Base-by-base conservation (phyloP, 192 early-diverging fungal genomes). In the Phlyctochytrium bullatum region DNA sequence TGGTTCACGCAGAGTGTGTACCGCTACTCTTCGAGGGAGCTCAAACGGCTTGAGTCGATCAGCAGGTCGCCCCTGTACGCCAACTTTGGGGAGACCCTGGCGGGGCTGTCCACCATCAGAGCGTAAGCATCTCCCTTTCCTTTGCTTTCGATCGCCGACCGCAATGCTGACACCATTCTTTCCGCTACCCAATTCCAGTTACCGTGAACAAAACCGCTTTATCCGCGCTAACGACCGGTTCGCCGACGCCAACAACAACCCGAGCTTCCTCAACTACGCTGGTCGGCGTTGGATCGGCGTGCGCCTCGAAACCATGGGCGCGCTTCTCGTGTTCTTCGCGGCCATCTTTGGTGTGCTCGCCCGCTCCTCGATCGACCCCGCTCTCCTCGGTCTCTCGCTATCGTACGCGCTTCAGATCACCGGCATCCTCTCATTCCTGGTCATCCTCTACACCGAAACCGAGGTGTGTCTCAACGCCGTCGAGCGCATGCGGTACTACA, bases 191-290 rank as follows among this genome's bases (percentile, higher is more conserved):
- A n/a, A n/a, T n/a, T n/a, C n/a, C n/a, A n/a, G n/a, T n/a, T n/a
- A n/a, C n/a, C n/a, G n/a, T n/a, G n/a, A n/a, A n/a, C 88, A 97
- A 67, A 56, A 76, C 0, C 89, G 92, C 28, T 98, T 97, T 62
- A 76, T 90, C 3, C 66, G 61, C 2, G 75, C 75, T 17, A 96
- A 91, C 68, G 87, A 89, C 65, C 58, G 68, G 31, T 74, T 78
- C 53, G 74, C 93, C 1, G 90, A 94, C 62, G 68, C 69, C 23
- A 92, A 94, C 78, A 94, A 90, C 51, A 78, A 84, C 14, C 88
- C 92, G 2, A 92, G 91, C 67, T 93, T 88, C 67, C 77, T 94
- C 27, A 83, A 85, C 52, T 72, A 87, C 36, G 78, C 84, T 33
- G 83, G 90, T 27, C 88, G 90, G 34, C 87, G 93, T 31, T 83